Base-by-base conservation (phyloP, 345 rosid genomes). In the Bretschneidera sinensis region DNA sequence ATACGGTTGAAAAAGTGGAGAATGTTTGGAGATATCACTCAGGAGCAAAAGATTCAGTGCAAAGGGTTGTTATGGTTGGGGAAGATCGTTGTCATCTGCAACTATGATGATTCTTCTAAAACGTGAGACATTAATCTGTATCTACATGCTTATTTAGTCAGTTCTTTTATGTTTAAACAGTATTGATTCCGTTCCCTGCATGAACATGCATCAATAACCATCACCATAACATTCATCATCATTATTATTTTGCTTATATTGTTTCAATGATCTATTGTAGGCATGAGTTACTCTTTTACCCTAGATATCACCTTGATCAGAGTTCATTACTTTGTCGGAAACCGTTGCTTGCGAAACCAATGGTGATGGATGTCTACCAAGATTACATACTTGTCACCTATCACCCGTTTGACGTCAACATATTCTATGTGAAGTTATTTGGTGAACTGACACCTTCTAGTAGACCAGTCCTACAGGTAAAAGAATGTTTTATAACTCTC, bases 311-410 rank as follows among this genome's bases (percentile, higher is more conserved):
- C 68, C 96, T 94, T 54, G 99, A 90, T 71, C 92, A 86, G 77
- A 90, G 92, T 76, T 88, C 99, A 33, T 69, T 90, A 54, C 96
- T 94, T 50, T 86, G 83, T 77, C 87, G 95, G 61, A 94, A 90
- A 76, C 72, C 83, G 60, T 77, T 94, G 76, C 88, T 88, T 74
- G 85, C 89, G 54, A 84, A 85, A 66, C 99, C 99, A 65, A 78
- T 88, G 87, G 99, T 88, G 79, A 94, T 94, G 96, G 99, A 94
- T 82, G 95, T 78, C 53, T 90, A 90, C 66, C 84, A 81, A 71
- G 85, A 90, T 68, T 78, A 88, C 65, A 88, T 94, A 50, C 91
- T 94, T 16, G 89, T 88, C 43, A 88, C 97, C 17, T 94, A 90
- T 73, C 85, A 76, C 61, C 99, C 96, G 35, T 94, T 94, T 78